A percentile compares a stretch with the other conserved stretches of the same genome.
These are phyloP conservation scores for Seminavis robusta DNA, from an alignment of 108 stramenopile genomes.

Conservation along the genomic window DNA sequence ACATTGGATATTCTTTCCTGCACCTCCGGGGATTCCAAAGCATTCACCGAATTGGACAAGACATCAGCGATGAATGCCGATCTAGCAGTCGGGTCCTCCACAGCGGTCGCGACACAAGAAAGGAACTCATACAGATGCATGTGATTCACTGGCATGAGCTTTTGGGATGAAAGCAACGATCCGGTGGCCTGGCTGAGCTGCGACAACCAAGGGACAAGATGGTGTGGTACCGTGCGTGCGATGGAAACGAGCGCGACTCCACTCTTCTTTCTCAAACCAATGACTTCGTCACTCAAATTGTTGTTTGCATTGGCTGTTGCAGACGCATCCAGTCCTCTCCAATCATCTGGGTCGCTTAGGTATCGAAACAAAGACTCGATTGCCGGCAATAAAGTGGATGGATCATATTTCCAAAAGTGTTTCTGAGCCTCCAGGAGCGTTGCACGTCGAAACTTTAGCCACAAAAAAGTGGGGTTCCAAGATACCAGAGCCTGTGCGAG, in stretches of 20 bases:
- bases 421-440: constrained; percentile 62
- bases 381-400: constrained; percentile 70
- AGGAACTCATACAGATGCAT: constrained; percentile 90
- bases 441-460: constrained; percentile 75
- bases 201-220: constrained; percentile 79
- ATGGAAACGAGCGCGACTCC: constrained; percentile 76
- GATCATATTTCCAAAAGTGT: constrained; percentile 81
- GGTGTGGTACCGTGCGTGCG: constrained; percentile 67
- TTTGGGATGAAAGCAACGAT: constrained; percentile 50
- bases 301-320: constrained; percentile 24
- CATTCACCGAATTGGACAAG: constrained; percentile 58
- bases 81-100: constrained; percentile 68
- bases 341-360: constrained; percentile 55
- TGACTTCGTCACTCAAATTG: constrained; percentile 55
- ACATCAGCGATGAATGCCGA: constrained; percentile 79
- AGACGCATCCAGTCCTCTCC: constrained; percentile 27
- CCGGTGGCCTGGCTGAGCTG: constrained; percentile 74
- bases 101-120: constrained; percentile 79
- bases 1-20: constrained; percentile 54
- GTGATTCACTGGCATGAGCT: constrained; percentile 66
- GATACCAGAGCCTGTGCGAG: constrained; percentile 54
- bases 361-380: constrained; percentile 68
- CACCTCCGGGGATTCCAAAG: constrained; percentile 46
- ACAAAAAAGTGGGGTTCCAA: constrained; percentile 78
- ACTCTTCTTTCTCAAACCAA: constrained; percentile 73